These are phyloP conservation scores for Pistacia vera DNA, from an alignment of 345 rosid species.

Conservation along the genomic window DNA sequence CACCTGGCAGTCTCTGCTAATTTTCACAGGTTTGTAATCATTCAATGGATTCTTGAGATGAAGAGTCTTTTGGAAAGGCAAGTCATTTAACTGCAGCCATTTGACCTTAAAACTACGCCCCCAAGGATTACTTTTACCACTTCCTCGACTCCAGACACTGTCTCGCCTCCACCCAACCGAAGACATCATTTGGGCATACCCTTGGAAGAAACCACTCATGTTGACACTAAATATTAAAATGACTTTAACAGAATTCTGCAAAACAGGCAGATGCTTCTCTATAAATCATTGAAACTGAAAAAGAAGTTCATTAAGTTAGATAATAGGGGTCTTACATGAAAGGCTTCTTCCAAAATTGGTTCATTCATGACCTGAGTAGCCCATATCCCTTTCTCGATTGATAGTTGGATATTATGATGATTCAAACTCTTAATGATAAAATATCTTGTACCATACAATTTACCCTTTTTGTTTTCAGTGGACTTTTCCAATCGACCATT, in stretches of 20 bases:
- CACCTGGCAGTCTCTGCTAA: constrained; percentile 99
- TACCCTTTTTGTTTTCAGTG: constrained; percentile 38
- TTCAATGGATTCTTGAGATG: constrained; percentile 95
- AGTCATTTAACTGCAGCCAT: constrained; percentile 78
- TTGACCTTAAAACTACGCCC: constrained; percentile 91
- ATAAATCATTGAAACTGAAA: constrained; percentile 29
- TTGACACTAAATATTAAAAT: constrained; percentile 91
- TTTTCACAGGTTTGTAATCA: constrained; percentile 93
- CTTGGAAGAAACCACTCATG: constrained; percentile 99
- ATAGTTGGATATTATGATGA: constrained; percentile 73
- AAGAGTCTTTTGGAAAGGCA: constrained; percentile 95
- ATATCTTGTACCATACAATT: constrained; percentile 65
- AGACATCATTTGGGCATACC: constrained; percentile 96
- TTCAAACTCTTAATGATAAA: constrained; percentile 96
- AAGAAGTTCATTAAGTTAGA: constrained; percentile 21
- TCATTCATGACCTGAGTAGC: constrained; percentile 99
- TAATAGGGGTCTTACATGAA: constrained; percentile 61
- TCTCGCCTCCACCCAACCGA: constrained; percentile 94
- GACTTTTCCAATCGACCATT: constrained; percentile 44
- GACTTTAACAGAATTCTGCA: constrained; percentile 87
- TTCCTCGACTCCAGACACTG: constrained; percentile 86
- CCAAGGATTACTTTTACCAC: constrained; percentile 87
- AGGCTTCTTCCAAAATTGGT: constrained; percentile 93
- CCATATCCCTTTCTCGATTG: constrained; percentile 88
- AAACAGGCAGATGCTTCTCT: constrained; percentile 35